Conservation (phyloP, 2,329 filamentous ascomycete species). For the Fusarium piperis region DNA sequence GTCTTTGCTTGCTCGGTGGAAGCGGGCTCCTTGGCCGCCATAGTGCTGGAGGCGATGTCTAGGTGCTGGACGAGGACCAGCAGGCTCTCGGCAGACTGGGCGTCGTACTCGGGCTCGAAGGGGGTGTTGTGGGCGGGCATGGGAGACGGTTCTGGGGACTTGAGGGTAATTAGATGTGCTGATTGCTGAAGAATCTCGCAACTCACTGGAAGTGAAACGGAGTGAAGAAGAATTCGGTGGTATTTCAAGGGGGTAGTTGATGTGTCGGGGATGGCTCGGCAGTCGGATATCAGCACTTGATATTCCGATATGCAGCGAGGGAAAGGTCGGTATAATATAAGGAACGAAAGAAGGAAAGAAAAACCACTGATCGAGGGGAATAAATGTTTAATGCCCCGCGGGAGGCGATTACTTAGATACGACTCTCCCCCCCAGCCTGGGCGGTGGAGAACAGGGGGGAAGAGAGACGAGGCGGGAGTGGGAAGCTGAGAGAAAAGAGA, state of each 20-base stretch:
- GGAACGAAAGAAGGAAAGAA: not conserved
- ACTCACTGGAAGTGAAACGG: not conserved
- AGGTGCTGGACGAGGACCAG: slow-evolving; percentile 22
- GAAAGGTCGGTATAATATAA: not conserved
- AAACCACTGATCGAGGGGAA: not conserved
- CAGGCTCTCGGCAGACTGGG: slow-evolving; percentile 19
- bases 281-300: not conserved
- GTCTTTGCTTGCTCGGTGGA: slow-evolving; percentile 28
- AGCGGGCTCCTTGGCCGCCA: slow-evolving; percentile 23
- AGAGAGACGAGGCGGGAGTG: not conserved
- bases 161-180: not conserved
- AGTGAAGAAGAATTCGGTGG: not conserved
- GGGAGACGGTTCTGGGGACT: not conserved
- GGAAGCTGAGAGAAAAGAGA: slow-evolving; percentile 19
- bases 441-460: slow-evolving; percentile 19
- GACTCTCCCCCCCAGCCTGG: not conserved
- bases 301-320: not conserved
- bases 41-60: slow-evolving; percentile 8
- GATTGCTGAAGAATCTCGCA: too few species aligned
- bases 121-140: slow-evolving; percentile 20
- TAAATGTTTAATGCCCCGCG: not conserved
- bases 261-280: not conserved
- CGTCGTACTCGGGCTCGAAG: slow-evolving; percentile 15
- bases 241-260: not conserved
- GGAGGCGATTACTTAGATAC: not conserved